These are phyloP conservation scores for Globisporangium radiosum DNA, from an alignment of 352 stramenopile genomes.

Conservation along the genomic window DNA sequence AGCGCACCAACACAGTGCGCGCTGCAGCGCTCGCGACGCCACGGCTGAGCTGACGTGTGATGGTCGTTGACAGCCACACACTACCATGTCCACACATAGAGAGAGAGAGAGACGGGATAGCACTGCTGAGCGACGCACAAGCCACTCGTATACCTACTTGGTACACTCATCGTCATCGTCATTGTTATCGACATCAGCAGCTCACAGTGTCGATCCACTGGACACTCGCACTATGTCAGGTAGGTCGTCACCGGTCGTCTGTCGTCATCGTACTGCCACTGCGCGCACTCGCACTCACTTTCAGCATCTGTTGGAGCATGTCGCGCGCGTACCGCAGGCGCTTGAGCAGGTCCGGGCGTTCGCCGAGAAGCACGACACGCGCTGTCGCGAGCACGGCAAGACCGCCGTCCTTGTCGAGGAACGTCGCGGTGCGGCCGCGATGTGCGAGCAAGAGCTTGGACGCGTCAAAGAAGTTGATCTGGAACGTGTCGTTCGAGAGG, in stretches of 20 bases:
- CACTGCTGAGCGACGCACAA: too few relatives aligned
- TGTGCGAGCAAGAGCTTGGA: slow-evolving; percentile 94
- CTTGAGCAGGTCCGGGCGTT: slow-evolving; percentile 66
- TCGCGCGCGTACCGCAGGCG: slow-evolving; percentile 92
- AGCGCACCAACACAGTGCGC: slow-evolving; percentile 8
- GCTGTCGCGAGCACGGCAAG: slow-evolving; percentile 47
- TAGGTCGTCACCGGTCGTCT: too few relatives aligned
- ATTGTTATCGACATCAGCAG: too few relatives aligned
- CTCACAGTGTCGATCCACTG: too few relatives aligned
- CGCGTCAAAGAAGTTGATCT: slow-evolving; percentile 96
- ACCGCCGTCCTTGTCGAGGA: slow-evolving; percentile 70
- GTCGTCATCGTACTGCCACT: too few relatives aligned
- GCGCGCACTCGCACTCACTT: too few relatives aligned
- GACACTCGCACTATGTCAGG: too few relatives aligned
- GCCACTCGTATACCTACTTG: too few relatives aligned
- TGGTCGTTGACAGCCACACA: too few relatives aligned
- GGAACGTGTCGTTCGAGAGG: slow-evolving; percentile 93
- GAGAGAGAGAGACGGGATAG: too few relatives aligned
- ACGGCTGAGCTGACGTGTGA: not conserved
- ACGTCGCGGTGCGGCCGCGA: slow-evolving; percentile 88
- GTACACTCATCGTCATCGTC: too few relatives aligned
- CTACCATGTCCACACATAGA: too few relatives aligned
- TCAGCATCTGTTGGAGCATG: slow-evolving; percentile 93
- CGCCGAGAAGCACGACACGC: slow-evolving; percentile 44
- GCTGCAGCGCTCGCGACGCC: not conserved